phyloP scores from a whole-genome alignment of 768 basidiomycete genomes.

The Tephrocybe sp. region DNA sequence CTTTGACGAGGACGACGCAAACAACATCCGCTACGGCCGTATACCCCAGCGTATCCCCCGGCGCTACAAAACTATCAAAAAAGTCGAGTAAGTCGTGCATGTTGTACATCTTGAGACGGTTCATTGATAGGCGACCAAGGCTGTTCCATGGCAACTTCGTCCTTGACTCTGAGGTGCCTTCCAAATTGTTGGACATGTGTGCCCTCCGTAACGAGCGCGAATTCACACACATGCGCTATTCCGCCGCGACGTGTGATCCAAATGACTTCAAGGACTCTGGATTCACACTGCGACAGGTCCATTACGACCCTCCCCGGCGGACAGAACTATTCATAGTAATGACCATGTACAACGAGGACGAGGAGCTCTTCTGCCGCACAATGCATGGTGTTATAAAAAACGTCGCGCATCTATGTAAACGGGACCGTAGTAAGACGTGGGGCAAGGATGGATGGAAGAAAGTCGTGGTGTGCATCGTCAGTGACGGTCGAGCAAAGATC shows the following conservation, averaged over 20 bases:
- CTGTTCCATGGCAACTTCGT: slow-evolving; percentile 95
- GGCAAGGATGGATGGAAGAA: slow-evolving; percentile 99
- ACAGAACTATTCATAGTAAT: slow-evolving; percentile 97
- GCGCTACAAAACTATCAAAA: slow-evolving; percentile 92
- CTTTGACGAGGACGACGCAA: slow-evolving; percentile 39
- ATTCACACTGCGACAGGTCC: slow-evolving; percentile 88
- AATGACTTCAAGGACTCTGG: slow-evolving; percentile 83
- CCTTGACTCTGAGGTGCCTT: slow-evolving; percentile 84
- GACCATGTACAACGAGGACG: slow-evolving; percentile 98
- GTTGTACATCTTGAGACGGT: neutral
- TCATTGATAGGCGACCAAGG: slow-evolving; percentile 29
- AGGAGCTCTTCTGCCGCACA: slow-evolving; percentile 86
- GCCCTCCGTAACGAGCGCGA: slow-evolving; percentile 77
- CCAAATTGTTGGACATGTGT: slow-evolving; percentile 88
- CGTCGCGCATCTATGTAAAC: slow-evolving; percentile 82
- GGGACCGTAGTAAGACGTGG: slow-evolving; percentile 92
- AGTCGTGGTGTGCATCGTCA: slow-evolving; percentile 91
- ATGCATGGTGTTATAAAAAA: slow-evolving; percentile 98
- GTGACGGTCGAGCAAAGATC: slow-evolving; percentile 84
- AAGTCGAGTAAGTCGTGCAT: slow-evolving; percentile 66
- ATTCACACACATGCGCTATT: slow-evolving; percentile 95
- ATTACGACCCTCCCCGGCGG: slow-evolving; percentile 86
- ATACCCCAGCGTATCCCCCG: slow-evolving; percentile 91
- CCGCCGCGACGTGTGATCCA: slow-evolving; percentile 94
- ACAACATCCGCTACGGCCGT: slow-evolving; percentile 81